Base-by-base conservation (phyloP, 371 early-diverging fungal genomes). In the Mucor saturninus region DNA sequence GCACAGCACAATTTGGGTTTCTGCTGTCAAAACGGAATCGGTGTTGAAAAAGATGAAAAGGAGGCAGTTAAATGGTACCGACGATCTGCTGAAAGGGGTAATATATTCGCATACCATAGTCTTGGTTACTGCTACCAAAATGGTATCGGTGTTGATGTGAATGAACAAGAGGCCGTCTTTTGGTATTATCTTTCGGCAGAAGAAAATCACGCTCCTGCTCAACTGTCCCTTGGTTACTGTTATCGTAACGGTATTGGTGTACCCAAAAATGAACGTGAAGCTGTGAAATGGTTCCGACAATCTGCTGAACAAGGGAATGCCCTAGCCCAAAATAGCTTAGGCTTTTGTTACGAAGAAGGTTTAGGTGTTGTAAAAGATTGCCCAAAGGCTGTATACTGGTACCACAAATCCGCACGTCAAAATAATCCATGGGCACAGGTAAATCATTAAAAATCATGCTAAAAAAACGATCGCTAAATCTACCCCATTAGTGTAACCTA, bases 1-100 rank as follows among this genome's bases (percentile, higher is more conserved):
- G 89, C 89, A 73, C 91, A 93, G 73, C 90, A 93, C 74, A 94
- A 93, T 68, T 78, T 94, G 7, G 95, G 93, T 0, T 91, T 92
- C 72, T 92, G 91, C 61, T 93, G 90, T 11, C 93, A 95, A 65
- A 89, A 93, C 83, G 87, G 76, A 3, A 80, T 91, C 49, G 94
- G 92, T n/a, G 88, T 94, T 3, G 72, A 68, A 15, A 75, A 83
- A 61, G 71, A 89, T 61, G 74, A 81, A 5, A 71, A 66, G 28
- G 74, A 78, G 59, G 95, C 95, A 8, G 82, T 89, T 49, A 59
- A 70, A 62, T 91, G 87, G 89, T 92, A 85, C 62, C 71, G 72
- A 55, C 80, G 80, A 46, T 82, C 94, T 8, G 94, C 95, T 0
- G 86, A 81, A 38, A 83, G 83, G 40, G 91, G 89, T 29, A 90